These are phyloP conservation scores for Ceratocystis smalleyi DNA, from an alignment of 2,329 filamentous ascomycete species.

Conservation along the genomic window DNA sequence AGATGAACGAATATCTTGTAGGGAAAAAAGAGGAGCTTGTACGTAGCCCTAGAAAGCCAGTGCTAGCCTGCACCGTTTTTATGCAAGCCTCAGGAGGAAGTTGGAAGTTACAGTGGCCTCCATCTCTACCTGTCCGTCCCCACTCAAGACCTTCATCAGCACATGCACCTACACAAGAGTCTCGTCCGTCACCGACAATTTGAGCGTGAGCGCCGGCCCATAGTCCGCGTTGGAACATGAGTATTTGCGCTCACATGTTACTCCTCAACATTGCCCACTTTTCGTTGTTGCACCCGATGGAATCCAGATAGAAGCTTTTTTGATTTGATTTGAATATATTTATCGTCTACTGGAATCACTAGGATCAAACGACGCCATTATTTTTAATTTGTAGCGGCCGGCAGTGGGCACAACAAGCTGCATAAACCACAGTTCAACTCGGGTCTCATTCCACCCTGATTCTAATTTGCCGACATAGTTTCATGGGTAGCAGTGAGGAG, in stretches of 20 bases:
- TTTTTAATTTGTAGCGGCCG: neutral
- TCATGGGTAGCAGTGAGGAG: neutral
- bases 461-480: neutral
- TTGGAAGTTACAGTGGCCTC: neutral
- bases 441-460: neutral
- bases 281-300: neutral
- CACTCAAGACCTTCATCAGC: neutral
- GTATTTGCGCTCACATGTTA: neutral
- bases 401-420: neutral
- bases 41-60: neutral
- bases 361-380: too few relatives aligned
- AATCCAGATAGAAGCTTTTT: neutral
- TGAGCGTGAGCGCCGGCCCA: neutral
- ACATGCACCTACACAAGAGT: neutral
- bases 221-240: neutral
- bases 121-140: neutral
- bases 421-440: neutral
- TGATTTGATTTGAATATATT: too few relatives aligned
- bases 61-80: neutral
- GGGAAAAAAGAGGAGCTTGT: neutral
- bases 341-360: too few relatives aligned
- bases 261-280: neutral
- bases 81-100: conserved; percentile 6
- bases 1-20: neutral
- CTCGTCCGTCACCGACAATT: neutral